Evolutionary conservation across 129 eudicot species (phyloP), one percentile per base, ranked within the genome.

Genomic region (Helichrysum umbraculigerum): DNA sequence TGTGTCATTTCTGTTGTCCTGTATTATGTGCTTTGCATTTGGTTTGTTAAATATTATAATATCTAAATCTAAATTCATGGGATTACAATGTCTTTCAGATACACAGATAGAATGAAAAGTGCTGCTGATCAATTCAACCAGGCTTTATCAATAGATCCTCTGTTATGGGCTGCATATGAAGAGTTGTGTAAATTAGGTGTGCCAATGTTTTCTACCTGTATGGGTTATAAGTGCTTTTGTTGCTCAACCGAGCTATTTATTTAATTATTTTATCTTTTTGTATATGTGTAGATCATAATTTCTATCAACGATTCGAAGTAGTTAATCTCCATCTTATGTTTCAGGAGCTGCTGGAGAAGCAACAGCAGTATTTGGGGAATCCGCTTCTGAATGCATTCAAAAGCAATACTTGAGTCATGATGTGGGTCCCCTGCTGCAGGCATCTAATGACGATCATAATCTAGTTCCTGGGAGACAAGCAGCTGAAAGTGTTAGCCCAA

Each of bases 131-230:
- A 91, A 66, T 95, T 95, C 71, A 91, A 89, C 78, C 99, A 87
- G 85, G 99, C 96, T 10, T 83, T 95, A 73, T 91, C 92, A 58
- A 54, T 95, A 74, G 97, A 95, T 90, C 97, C 99, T 41, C 77
- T 95, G 70, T 76, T 91, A 66, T 95, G 99, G 99, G 87, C 86
- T 84, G 99, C 99, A 39, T 95, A 95, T 73, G 99, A 91, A 78
- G 99, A 95, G 80, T 85, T 95, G 64, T 95, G 97, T 77, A 81
- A 86, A 56, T 85, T 95, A 90, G 99, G 99, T 91, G 59, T 71
- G 86, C 56, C 64, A 54, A 21, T 17, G 15, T 39, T 78, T 44
- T 61, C 37, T 4, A 30, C 22, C 42, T 12, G 7, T 35, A 39
- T 34, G 57, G 41, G 73, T 64, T 65, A 62, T 29, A 28, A 52